Evolutionary conservation across 2,329 filamentous ascomycete genomes (phyloP), one percentile per base, ranked within the genome.

Genomic region (Calonectria pseudoturangicola): DNA sequence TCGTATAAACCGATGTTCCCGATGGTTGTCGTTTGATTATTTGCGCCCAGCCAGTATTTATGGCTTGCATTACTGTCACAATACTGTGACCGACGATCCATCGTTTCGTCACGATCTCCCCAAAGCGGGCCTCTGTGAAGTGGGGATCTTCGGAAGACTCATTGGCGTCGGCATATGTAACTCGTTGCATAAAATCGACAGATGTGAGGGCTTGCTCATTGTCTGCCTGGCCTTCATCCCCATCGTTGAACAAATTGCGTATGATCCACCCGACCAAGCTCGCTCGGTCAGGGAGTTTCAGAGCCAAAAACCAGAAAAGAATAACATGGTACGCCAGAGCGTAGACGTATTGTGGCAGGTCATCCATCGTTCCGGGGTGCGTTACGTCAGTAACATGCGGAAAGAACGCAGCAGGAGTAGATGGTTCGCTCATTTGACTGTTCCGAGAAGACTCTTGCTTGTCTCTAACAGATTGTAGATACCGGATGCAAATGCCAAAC

Each of bases 121-220:
- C 93, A 81, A 93, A 93, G 12, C 88, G 86, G 39, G 90, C 88
- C 56, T 89, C 83, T 0, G 90, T 92, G 79, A 95, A 95, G n/a
- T 89, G 86, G 2, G 89, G 88, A 72, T 94, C 91, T 16, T 91
- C 88, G 1, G 87, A 87, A 9, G 93, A 95, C 80, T 98, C 94
- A 73, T 96, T 94, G 41, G 95, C 90, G 81, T 98, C 95, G 0
- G 95, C 95, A 81, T 93, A 98, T 1, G 95, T 92, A 21, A 95
- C 93, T 79, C 95, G 90, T 81, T 97, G 95, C 93, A 98, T 96
- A 84, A 98, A 95, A 83, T 99, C 97, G 68, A 98, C 92, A 10
- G 97, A 97, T 41, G 98, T 95, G 77, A 98, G 90, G 6, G 95
- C 96, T 83, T 98, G 96, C 82, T 99, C 96, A 81, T 98, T 96